phyloP scores from a whole-genome alignment of 768 basidiomycete species.

The Roridomyces roridus region DNA sequence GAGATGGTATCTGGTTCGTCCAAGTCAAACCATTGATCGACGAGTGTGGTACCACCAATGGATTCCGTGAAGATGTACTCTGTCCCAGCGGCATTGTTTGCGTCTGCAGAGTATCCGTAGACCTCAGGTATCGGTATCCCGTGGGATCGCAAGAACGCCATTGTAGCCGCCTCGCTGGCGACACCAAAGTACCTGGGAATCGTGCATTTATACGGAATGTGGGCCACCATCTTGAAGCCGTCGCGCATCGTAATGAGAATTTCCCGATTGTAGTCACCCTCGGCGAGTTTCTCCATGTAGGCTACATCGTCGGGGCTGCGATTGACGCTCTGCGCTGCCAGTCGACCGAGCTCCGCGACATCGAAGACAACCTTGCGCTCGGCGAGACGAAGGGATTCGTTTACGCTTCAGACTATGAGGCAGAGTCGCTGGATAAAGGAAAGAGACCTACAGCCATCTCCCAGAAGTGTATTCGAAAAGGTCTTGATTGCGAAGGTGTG shows the following conservation, averaged over 20 bases:
- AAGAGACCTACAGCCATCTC: conserved; percentile 48
- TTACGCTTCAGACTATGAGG: conserved; percentile 43
- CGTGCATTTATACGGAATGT: conserved; percentile 45
- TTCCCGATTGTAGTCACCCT: conserved; percentile 50
- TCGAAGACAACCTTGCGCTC: conserved; percentile 52
- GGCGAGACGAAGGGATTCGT: conserved; percentile 51
- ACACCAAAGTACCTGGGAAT: conserved; percentile 43
- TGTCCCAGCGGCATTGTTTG: conserved; percentile 46
- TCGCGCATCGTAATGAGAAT: too few relatives aligned
- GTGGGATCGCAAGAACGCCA: conserved; percentile 43
- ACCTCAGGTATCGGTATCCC: conserved; percentile 49
- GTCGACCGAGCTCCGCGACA: conserved; percentile 47
- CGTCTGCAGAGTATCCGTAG: conserved; percentile 47
- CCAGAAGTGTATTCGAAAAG: conserved; percentile 51
- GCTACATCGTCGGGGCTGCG: too few relatives aligned
- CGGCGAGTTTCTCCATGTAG: conserved; percentile 47
- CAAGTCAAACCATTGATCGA: conserved; percentile 48
- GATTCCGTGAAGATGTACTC: conserved; percentile 56
- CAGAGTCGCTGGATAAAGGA: too few relatives aligned
- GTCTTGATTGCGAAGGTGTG: conserved; percentile 35
- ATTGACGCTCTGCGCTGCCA: conserved; percentile 52
- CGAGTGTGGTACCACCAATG: conserved; percentile 44
- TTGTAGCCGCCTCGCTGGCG: conserved; percentile 56
- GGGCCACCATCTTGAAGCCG: too few relatives aligned
- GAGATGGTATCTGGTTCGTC: conserved; percentile 45